Conservation (phyloP, 768 basidiomycete genomes). For the Boletellus sp. region DNA sequence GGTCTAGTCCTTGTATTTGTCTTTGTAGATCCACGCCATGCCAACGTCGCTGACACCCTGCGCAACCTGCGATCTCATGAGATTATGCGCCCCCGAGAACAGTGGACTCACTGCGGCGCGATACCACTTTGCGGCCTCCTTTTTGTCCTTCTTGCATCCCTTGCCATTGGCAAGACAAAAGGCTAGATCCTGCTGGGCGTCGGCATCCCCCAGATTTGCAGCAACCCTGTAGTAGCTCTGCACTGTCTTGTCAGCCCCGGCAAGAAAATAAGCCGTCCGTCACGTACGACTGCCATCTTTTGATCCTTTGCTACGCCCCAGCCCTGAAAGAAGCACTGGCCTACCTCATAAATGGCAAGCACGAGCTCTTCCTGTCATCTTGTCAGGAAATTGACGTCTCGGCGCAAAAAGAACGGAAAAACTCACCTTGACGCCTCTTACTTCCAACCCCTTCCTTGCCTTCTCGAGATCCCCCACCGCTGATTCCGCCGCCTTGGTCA, state of each 20-base stretch:
- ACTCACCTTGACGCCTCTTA: slow-evolving; percentile 50
- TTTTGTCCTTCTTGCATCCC: slow-evolving; percentile 85
- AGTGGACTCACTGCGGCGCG: slow-evolving; percentile 63
- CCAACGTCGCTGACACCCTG: slow-evolving; percentile 82
- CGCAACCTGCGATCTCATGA: slow-evolving; percentile 37
- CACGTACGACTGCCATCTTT: slow-evolving; percentile 81
- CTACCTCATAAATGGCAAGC: slow-evolving; percentile 88
- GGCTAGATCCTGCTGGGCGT: slow-evolving; percentile 82
- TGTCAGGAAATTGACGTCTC: not conserved
- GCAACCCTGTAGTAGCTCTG: slow-evolving; percentile 85
- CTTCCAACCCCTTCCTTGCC: slow-evolving; percentile 51
- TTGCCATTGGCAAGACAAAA: slow-evolving; percentile 85
- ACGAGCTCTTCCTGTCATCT: slow-evolving; percentile 66
- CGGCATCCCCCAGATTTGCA: slow-evolving; percentile 78
- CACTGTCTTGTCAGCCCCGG: not conserved
- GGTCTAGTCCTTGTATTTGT: slow-evolving; percentile 52
- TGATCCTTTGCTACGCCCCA: slow-evolving; percentile 88
- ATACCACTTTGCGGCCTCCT: slow-evolving; percentile 87
- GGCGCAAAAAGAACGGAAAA: not conserved
- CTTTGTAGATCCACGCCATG: slow-evolving; percentile 89
- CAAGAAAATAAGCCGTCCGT: not conserved
- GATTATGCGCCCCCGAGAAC: not conserved
- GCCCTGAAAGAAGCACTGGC: slow-evolving; percentile 88
- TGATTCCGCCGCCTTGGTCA: slow-evolving; percentile 75
- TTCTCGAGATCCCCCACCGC: slow-evolving; percentile 75